Percentiles rank a stretch among this genome's conserved stretches.
phyloP scores from a whole-genome alignment of 129 eudicot genomes.

The Saposhnikovia divaricata region DNA sequence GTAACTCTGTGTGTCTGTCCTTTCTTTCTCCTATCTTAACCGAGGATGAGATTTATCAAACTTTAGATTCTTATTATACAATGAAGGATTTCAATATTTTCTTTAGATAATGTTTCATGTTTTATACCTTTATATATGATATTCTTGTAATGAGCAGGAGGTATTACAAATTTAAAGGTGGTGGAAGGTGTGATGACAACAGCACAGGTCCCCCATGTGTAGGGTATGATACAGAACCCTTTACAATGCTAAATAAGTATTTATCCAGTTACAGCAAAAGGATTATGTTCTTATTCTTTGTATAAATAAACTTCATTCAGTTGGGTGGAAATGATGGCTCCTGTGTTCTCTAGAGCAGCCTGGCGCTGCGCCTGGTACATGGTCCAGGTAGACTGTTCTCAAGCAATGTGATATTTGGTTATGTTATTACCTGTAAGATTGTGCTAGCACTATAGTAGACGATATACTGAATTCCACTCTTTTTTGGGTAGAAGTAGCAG shows the following conservation, averaged over 20 bases:
- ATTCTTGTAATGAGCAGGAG: conserved; percentile 34
- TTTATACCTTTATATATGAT: background rate
- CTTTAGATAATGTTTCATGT: background rate
- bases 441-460: background rate
- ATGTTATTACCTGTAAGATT: background rate
- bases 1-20: background rate
- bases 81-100: background rate
- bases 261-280: background rate
- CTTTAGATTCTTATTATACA: background rate
- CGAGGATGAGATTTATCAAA: background rate
- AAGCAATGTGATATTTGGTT: background rate
- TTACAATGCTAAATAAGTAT: background rate
- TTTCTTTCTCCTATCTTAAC: background rate
- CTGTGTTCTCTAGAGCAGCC: conserved; percentile 73
- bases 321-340: conserved; percentile 98
- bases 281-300: background rate
- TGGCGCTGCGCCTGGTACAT: conserved; percentile 87
- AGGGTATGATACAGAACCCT: conserved; percentile 42
- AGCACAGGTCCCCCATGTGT: conserved; percentile 78
- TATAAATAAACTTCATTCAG: conserved; percentile 22
- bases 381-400: conserved; percentile 48
- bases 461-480: background rate
- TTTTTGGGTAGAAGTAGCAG: background rate
- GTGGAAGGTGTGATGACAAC: conserved; percentile 52
- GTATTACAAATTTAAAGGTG: conserved; percentile 40